Evolutionary conservation across 805 yeast species (phyloP), one percentile per base, ranked within the genome.

Genomic region (Blastobotrys attinorum): DNA sequence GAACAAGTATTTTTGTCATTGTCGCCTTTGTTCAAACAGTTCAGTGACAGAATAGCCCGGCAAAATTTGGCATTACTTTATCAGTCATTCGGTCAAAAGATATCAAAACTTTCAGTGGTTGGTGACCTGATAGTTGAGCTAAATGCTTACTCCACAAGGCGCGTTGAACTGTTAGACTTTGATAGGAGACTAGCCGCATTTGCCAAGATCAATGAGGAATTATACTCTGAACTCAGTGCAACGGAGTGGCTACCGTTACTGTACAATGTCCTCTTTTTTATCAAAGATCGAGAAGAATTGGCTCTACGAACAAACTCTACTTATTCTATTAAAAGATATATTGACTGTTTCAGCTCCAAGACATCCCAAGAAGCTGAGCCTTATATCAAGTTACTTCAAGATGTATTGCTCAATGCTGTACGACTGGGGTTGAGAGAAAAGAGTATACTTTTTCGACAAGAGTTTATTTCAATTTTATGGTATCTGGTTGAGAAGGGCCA

Each of bases 231-330:
- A 0, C 62, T 83, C 2, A 57, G 74, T 0, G 66, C 74, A 0
- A 35, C 62, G 2, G 86, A 86, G 53, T 92, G 97, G 97, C 51
- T 75, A 7, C 96, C 96, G 2, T 55, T 92, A 2, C 45, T 92
- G 17, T 74, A 81, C 58, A 76, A 79, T 43, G 70, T 79, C 45
- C 67, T 92, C 32, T 87, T 66, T 56, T 84, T 76, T 58, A 74
- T 92, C 45, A 77, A 78, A 45, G 95, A 86, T 54, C 79, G 78
- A 31, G 80, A 77, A 11, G 98, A 90, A 61, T 67, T 83, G 39
- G 81, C 95, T 0, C 66, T 90, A 46, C 73, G 97, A 61, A 73
- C 84, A 0, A 85, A 84, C 56, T 85, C 96, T 2, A 63, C 84
- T 0, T 79, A 73, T 50, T 64, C 78, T 0, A 59, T 90, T 45